Percentiles rank a stretch among this genome's conserved stretches.
These are phyloP conservation scores for Eimeria acervulina DNA, from an alignment of 169 alveolate species.

Conservation along the genomic window DNA sequence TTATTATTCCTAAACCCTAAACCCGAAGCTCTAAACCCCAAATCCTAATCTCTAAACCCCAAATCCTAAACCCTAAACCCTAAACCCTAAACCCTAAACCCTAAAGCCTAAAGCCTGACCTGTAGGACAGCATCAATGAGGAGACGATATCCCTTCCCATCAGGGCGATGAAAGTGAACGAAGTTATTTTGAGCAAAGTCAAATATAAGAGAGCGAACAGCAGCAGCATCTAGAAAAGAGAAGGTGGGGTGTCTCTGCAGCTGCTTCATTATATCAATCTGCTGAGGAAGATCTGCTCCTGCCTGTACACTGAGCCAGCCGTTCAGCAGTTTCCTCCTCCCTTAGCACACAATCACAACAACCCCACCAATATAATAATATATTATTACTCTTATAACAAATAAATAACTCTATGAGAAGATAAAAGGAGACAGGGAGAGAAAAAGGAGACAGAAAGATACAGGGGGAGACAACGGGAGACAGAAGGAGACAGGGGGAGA, in stretches of 20 bases:
- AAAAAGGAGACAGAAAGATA: no score
- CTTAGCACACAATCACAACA: neutral
- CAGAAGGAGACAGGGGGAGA: no score
- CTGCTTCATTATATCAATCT: slow-evolving; percentile 33
- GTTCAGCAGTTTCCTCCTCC: neutral
- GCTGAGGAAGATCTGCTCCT: slow-evolving; percentile 69
- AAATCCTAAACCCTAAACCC: neutral
- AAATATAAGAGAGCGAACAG: slow-evolving; percentile 53
- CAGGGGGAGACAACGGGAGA: no score
- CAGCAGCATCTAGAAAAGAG: slow-evolving; percentile 71
- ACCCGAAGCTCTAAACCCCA: neutral
- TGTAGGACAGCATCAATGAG: slow-evolving; percentile 74
- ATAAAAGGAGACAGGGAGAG: no score
- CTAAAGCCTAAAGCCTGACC: slow-evolving; percentile 60
- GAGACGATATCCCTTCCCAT: slow-evolving; percentile 81
- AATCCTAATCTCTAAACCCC: neutral
- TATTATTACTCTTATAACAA: no score
- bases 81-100: slow-evolving; percentile 36
- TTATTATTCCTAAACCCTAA: no score
- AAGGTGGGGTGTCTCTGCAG: slow-evolving; percentile 82
- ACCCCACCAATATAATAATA: no score
- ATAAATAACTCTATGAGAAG: no score
- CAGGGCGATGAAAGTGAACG: slow-evolving; percentile 57
- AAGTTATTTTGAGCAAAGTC: slow-evolving; percentile 15
- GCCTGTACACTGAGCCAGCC: slow-evolving; percentile 83